phyloP scores from a whole-genome alignment of 2,329 filamentous ascomycete species.

The Diaporthe vaccinii region DNA sequence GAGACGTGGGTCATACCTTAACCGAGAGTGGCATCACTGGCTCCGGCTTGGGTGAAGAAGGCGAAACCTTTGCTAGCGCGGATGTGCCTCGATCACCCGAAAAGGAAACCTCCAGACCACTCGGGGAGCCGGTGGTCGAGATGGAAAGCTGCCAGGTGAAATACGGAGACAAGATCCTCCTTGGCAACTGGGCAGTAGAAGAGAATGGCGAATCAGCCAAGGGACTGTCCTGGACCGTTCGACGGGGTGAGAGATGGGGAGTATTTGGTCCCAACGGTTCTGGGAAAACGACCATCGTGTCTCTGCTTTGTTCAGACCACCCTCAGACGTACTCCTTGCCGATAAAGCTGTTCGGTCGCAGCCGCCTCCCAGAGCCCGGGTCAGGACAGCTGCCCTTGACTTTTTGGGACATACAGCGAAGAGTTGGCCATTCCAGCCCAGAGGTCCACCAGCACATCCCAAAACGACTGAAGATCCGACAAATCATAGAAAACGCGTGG shows the following conservation, averaged over 20 bases:
- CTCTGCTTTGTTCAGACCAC: conserved; percentile 94
- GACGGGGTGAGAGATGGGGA: conserved; percentile 88
- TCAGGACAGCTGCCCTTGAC: conserved; percentile 79
- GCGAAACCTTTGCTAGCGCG: conserved; percentile 38
- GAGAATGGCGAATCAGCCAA: conserved; percentile 61
- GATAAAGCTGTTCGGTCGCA: conserved; percentile 86
- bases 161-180: conserved; percentile 82
- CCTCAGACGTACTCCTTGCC: conserved; percentile 93
- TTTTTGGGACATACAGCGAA: conserved; percentile 91
- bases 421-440: conserved; percentile 92
- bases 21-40: conserved; percentile 56
- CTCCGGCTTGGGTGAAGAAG: conserved; percentile 51
- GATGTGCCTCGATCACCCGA: conserved; percentile 13
- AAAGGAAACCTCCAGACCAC: conserved; percentile 37
- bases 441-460: conserved; percentile 97
- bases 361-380: conserved; percentile 81
- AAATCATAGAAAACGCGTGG: conserved; percentile 88
- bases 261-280: conserved; percentile 95
- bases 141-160: conserved; percentile 88
- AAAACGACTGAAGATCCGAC: conserved; percentile 77
- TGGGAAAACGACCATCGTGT: conserved; percentile 94
- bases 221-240: conserved; percentile 87
- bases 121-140: conserved; percentile 82
- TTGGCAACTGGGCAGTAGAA: conserved; percentile 85
- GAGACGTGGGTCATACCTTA: conserved; percentile 64